phyloP scores from a whole-genome alignment of 352 stramenopile species.

The Pythium brachiatum region DNA sequence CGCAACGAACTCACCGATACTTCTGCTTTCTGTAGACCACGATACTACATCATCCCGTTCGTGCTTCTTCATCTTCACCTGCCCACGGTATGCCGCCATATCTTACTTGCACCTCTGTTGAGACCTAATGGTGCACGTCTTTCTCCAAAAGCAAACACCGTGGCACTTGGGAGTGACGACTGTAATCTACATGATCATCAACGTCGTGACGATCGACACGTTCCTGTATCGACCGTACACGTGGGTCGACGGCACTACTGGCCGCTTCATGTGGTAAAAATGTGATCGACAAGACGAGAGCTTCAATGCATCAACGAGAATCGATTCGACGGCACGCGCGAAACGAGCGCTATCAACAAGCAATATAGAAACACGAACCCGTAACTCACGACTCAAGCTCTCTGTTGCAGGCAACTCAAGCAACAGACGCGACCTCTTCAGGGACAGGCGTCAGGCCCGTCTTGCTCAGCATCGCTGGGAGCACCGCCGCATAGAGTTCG shows the following conservation, averaged over 20 bases:
- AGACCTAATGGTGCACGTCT: not conserved
- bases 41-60: conserved; percentile 82
- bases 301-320: not conserved
- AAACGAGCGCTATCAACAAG: not conserved
- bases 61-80: conserved; percentile 78
- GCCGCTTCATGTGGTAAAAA: conserved; percentile 85
- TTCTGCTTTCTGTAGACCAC: conserved; percentile 37
- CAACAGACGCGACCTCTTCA: conserved; percentile 1
- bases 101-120: not conserved
- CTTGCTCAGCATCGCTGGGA: not conserved
- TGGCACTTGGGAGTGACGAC: conserved; percentile 39
- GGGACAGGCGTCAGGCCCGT: not conserved
- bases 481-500: conserved; percentile 13
- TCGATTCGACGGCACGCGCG: not conserved
- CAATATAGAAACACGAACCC: not conserved
- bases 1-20: not conserved
- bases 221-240: conserved; percentile 68
- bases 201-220: conserved; percentile 65
- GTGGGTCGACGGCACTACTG: conserved; percentile 77
- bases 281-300: not conserved
- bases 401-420: not conserved
- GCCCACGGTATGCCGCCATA: conserved; percentile 39
- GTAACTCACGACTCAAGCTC: not conserved
- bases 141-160: conserved; percentile 47
- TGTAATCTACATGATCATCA: conserved; percentile 52